Evolutionary conservation across 805 yeast species (phyloP).

Genomic region (Candida mattraensis): DNA sequence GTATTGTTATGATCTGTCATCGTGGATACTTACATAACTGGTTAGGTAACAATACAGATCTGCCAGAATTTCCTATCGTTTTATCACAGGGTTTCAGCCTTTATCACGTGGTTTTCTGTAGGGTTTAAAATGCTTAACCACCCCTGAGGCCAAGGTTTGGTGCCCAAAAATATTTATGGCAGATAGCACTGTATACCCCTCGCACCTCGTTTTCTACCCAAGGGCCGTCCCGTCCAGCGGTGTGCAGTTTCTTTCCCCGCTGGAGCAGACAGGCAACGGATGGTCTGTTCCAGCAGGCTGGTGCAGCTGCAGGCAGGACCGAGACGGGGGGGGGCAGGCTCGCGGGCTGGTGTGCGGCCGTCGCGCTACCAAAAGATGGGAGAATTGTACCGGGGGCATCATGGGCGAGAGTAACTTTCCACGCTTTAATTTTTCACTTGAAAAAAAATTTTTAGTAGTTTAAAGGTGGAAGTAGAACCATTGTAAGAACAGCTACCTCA

Average conservation of each 20-base stretch:
- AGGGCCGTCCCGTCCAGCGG: too few species aligned
- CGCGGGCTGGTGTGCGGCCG: too few species aligned
- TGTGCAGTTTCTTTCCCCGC: constrained; percentile 6
- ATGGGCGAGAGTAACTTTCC: too few species aligned
- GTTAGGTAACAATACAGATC: too few species aligned
- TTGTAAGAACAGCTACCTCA: constrained; percentile 12
- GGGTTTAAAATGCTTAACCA: not conserved
- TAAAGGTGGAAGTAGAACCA: constrained; percentile 15
- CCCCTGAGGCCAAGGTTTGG: constrained; percentile 4
- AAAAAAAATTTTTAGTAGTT: constrained; percentile 16
- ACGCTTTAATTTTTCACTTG: constrained; percentile 14
- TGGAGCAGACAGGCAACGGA: constrained; percentile 1
- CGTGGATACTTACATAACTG: too few species aligned
- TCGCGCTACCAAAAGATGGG: too few species aligned
- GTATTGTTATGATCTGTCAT: too few species aligned
- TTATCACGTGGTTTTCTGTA: constrained; percentile 4
- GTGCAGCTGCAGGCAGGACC: constrained; percentile 2
- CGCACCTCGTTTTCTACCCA: constrained; percentile 7
- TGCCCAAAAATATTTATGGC: constrained; percentile 6
- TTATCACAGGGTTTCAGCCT: not conserved
- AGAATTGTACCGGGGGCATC: not conserved
- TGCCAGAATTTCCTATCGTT: too few species aligned
- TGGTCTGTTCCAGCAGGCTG: constrained; percentile 1
- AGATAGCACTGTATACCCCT: constrained; percentile 7
- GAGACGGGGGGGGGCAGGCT: too few species aligned